Percentiles rank a stretch among this genome's conserved stretches.
Evolutionary conservation across 345 rosid genomes (phyloP).

Genomic region (Sisymbrium altissimum): DNA sequence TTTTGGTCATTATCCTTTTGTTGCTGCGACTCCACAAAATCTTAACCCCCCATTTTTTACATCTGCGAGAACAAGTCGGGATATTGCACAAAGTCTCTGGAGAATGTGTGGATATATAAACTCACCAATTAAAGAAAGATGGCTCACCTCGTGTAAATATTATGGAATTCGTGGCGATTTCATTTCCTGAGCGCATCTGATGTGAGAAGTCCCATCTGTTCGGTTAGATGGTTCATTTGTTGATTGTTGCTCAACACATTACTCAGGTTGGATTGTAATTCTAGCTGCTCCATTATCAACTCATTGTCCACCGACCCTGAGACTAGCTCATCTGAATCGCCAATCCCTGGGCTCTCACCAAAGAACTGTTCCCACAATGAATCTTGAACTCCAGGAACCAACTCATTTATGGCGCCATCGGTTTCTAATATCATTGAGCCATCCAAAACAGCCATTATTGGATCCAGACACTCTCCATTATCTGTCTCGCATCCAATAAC

Average conservation of each 20-base stretch:
- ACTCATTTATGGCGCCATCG: conserved; percentile 35
- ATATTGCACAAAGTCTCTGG: background rate
- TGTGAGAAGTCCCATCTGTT: conserved; percentile 74
- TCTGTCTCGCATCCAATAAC: conserved; percentile 41
- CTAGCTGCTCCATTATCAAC: conserved; percentile 31
- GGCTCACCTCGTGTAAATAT: conserved; percentile 1
- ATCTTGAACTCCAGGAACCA: conserved; percentile 55
- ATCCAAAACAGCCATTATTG: conserved; percentile 42
- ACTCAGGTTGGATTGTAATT: conserved; percentile 32
- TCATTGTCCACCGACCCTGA: conserved; percentile 46
- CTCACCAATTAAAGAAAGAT: background rate
- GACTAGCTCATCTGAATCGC: conserved; percentile 53
- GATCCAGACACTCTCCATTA: conserved; percentile 46
- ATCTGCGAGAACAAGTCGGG: conserved; percentile 18
- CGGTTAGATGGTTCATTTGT: conserved; percentile 60
- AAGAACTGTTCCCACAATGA: conserved; percentile 69
- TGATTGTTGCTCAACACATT: conserved; percentile 47
- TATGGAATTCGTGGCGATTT: conserved; percentile 3
- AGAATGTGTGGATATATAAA: background rate
- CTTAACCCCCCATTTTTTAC: conserved; percentile 4
- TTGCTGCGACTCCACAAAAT: background rate
- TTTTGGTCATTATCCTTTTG: background rate
- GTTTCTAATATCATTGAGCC: conserved; percentile 37
- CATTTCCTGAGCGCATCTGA: conserved; percentile 40
- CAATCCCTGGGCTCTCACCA: conserved; percentile 45